These are phyloP conservation scores for Solanum piurae DNA, from an alignment of 257 asterid genomes.

Conservation along the genomic window DNA sequence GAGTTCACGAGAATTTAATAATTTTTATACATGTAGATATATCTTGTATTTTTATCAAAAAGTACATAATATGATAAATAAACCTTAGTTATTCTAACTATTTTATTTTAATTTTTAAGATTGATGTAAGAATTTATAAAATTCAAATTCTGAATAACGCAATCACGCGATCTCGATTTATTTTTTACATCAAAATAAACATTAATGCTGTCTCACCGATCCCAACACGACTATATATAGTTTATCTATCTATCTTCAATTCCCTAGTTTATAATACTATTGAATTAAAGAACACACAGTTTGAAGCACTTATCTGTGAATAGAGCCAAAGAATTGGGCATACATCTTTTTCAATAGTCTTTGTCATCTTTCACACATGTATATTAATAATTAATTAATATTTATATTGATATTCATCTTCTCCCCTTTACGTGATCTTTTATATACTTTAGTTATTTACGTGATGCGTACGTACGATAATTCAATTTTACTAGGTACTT, in stretches of 20 bases:
- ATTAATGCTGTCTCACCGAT: slow-evolving; percentile 2
- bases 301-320: background rate
- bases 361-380: background rate
- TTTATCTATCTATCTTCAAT: background rate
- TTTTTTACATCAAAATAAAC: background rate
- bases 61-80: background rate
- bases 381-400: background rate
- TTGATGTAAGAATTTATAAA: background rate
- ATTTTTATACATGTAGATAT: background rate
- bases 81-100: background rate
- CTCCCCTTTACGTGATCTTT: background rate
- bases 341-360: background rate
- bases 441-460: background rate
- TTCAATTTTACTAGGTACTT: background rate
- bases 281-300: background rate
- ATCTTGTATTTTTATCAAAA: background rate
- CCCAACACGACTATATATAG: background rate
- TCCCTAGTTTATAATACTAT: background rate
- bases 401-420: background rate
- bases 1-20: background rate
- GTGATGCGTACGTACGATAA: background rate
- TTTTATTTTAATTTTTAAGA: background rate
- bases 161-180: background rate
- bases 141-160: background rate
- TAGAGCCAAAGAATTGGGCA: background rate